Base-by-base conservation (phyloP, 1,284 basidiomycete species). In the Grifola frondosa region DNA sequence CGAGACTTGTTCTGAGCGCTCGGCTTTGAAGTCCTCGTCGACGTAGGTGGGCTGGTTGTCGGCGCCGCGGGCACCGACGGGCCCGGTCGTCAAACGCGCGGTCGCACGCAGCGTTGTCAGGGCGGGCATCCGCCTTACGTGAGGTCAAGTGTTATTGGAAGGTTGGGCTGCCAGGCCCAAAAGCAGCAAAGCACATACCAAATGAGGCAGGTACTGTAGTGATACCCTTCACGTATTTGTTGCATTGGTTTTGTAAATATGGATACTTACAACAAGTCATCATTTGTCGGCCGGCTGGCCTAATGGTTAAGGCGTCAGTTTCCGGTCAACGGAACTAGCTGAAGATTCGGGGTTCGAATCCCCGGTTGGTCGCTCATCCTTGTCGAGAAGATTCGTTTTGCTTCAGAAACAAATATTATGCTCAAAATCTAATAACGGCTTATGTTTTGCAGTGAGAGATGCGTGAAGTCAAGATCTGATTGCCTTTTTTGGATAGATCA, bases 311-410 rank as follows among this genome's bases (percentile, higher is more conserved):
- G 51, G 51, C 51, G 51, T 53, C 51, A 53, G 51, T 74, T 72
- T 74, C 71, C 69, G 69, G 69, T 12, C 22, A 2, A 12, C 13
- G 5, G 4, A 17, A 19, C 33, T 42, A 70, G 71, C 70, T 71
- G 71, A 69, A 73, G 70, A 73, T 71, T 71, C 70, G 70, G 70
- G 69, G 70, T 71, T 71, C 70, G 70, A 71, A 60, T 73, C 70
- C 69, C 69, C 70, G 71, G 71, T 71, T 68, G 69, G 70, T 71
- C 70, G 70, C 25, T 66, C 69, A 65, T 71, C 64, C 21, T 24
- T 17, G 15, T 23, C n/a, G n/a, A n/a, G n/a, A n/a, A n/a, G n/a
- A n/a, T n/a, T n/a, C n/a, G n/a, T n/a, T n/a, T n/a, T n/a, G n/a
- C n/a, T n/a, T n/a, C n/a, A n/a, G n/a, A n/a, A n/a, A n/a, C n/a